phyloP scores from a whole-genome alignment of 805 yeast species.

The Monosporozyma aerobia region DNA sequence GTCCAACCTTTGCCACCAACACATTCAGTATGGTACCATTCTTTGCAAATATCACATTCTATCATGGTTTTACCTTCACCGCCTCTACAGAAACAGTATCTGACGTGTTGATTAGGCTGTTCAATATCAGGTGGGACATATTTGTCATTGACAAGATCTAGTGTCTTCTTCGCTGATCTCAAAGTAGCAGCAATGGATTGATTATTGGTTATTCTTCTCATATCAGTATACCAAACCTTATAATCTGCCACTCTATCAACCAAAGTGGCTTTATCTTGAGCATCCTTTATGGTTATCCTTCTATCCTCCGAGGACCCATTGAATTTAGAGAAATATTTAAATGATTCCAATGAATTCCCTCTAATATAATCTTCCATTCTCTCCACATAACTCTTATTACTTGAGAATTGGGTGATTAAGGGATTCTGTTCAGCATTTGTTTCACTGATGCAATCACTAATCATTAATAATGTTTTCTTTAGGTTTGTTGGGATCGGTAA shows the following conservation, averaged over 20 bases:
- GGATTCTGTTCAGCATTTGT: constrained; percentile 12
- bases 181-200: constrained; percentile 3
- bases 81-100: constrained; percentile 56
- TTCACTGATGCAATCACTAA: constrained; percentile 8
- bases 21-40: constrained; percentile 64
- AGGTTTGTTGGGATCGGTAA: constrained; percentile 16
- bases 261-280: constrained; percentile 15
- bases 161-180: not conserved
- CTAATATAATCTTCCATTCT: constrained; percentile 5
- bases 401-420: constrained; percentile 6
- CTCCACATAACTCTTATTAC: constrained; percentile 9
- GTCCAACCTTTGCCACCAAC: constrained; percentile 28
- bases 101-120: constrained; percentile 2
- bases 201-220: constrained; percentile 5
- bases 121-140: constrained; percentile 9
- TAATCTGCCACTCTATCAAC: constrained; percentile 7
- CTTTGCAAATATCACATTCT: constrained; percentile 60
- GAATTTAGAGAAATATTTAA: constrained; percentile 12
- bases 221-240: constrained; percentile 8
- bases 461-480: constrained; percentile 7
- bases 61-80: constrained; percentile 56
- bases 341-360: constrained; percentile 2
- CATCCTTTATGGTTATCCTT: constrained; percentile 28
- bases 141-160: constrained; percentile 19
- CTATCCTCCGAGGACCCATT: constrained; percentile 26